These are phyloP conservation scores for Cercospora zeae-maydis DNA, from an alignment of 2,329 filamentous ascomycete genomes.

Conservation along the genomic window DNA sequence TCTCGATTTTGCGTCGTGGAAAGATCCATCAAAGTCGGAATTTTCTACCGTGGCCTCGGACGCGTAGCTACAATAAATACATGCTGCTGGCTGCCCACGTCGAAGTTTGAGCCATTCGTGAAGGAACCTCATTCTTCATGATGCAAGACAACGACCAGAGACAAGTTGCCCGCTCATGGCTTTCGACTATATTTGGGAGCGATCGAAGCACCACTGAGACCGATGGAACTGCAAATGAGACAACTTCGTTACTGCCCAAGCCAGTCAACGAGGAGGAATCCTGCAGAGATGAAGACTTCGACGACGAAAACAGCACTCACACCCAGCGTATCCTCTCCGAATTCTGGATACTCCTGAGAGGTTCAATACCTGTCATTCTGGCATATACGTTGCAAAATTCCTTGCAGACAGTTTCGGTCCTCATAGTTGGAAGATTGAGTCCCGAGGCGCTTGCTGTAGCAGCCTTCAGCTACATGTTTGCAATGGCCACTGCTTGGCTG, in stretches of 20 bases:
- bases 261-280: constrained; percentile 36
- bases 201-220: not conserved
- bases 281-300: constrained; percentile 38
- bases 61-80: not conserved
- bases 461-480: constrained; percentile 91
- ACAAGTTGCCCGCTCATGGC: constrained; percentile 28
- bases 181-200: constrained; percentile 25
- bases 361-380: constrained; percentile 72
- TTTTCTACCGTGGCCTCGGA: not conserved
- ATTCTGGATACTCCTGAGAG: constrained; percentile 64
- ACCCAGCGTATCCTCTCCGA: constrained; percentile 51
- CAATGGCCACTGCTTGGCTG: constrained; percentile 83
- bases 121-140: constrained; percentile 18
- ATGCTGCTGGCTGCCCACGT: not conserved
- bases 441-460: constrained; percentile 76
- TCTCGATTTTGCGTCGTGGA: not conserved
- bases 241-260: constrained; percentile 43
- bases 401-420: constrained; percentile 74
- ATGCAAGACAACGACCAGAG: constrained; percentile 28
- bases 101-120: not conserved
- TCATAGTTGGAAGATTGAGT: constrained; percentile 75
- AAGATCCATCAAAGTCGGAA: not conserved
- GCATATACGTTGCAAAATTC: constrained; percentile 85
- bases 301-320: constrained; percentile 36
- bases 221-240: constrained; percentile 37